Percentiles rank a stretch among this genome's conserved stretches.
Conservation (phyloP, 345 rosid genomes). For the Salix viminalis region DNA sequence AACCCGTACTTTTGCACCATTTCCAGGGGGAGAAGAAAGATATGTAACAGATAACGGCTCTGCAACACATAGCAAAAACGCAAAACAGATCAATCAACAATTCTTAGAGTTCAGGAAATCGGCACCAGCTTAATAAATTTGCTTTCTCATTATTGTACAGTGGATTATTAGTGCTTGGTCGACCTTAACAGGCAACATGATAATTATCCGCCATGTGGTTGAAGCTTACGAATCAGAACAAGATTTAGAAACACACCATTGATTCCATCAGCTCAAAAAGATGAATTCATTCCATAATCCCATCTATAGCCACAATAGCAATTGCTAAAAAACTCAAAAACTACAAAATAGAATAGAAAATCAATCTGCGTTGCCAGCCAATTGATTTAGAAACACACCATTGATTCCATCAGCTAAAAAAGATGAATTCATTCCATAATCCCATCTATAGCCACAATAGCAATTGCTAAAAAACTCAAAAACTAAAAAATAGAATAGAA, state of each 20-base stretch:
- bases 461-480: background rate
- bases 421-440: slow-evolving; percentile 3
- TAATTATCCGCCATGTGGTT: background rate
- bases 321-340: slow-evolving; percentile 3
- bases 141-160: background rate
- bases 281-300: slow-evolving; percentile 1
- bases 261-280: background rate
- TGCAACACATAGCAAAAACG: slow-evolving; percentile 31
- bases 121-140: background rate
- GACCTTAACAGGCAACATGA: background rate
- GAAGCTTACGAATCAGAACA: background rate
- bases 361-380: slow-evolving; percentile 13
- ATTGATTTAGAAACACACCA: background rate
- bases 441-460: background rate
- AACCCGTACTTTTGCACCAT: slow-evolving; percentile 60
- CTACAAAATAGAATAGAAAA: background rate
- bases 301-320: background rate
- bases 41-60: slow-evolving; percentile 65
- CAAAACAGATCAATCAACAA: background rate
- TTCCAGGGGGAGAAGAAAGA: slow-evolving; percentile 35
- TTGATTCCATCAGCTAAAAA: background rate
- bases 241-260: background rate
- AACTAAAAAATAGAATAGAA: background rate
- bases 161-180: background rate
- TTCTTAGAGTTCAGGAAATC: background rate